These are phyloP conservation scores for Saccharomycopsis fibuligera DNA, from an alignment of 805 yeast genomes.

Conservation along the genomic window DNA sequence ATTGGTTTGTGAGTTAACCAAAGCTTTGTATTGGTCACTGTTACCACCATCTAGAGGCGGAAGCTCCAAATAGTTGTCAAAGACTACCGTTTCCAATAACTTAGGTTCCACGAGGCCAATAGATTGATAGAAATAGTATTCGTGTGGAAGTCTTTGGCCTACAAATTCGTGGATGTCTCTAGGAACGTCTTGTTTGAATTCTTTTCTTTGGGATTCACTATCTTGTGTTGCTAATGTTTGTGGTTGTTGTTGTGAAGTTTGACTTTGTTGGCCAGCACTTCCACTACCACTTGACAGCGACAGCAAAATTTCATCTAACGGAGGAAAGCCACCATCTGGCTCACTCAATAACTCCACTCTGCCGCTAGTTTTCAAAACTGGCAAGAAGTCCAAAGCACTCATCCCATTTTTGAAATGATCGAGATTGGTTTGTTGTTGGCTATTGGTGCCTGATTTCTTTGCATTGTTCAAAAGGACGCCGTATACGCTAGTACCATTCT, in stretches of 20 bases:
- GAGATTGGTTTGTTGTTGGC: not conserved
- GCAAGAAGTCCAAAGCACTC: conserved; percentile 62
- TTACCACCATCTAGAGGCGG: conserved; percentile 62
- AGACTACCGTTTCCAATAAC: conserved; percentile 58
- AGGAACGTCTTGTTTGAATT: conserved; percentile 39
- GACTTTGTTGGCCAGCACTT: no score
- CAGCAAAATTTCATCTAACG: conserved; percentile 10
- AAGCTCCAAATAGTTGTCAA: conserved; percentile 55
- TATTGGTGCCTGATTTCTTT: conserved; percentile 2
- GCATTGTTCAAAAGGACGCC: conserved; percentile 40
- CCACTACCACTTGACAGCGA: no score
- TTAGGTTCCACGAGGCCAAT: conserved; percentile 65
- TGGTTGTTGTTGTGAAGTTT: not conserved
- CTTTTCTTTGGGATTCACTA: conserved; percentile 24
- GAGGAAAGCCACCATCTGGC: conserved; percentile 29
- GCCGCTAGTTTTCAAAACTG: conserved; percentile 67
- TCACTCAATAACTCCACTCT: conserved; percentile 50
- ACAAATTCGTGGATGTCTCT: conserved; percentile 75
- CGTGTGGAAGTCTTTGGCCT: conserved; percentile 82
- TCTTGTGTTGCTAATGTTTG: not conserved
- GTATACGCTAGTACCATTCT: conserved; percentile 40
- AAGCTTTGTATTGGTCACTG: conserved; percentile 49
- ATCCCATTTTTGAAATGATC: conserved; percentile 56
- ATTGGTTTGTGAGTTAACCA: conserved; percentile 41
- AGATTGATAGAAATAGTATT: conserved; percentile 73